Base-by-base conservation (phyloP, 352 stramenopile species). In the Phytophthora sojae region DNA sequence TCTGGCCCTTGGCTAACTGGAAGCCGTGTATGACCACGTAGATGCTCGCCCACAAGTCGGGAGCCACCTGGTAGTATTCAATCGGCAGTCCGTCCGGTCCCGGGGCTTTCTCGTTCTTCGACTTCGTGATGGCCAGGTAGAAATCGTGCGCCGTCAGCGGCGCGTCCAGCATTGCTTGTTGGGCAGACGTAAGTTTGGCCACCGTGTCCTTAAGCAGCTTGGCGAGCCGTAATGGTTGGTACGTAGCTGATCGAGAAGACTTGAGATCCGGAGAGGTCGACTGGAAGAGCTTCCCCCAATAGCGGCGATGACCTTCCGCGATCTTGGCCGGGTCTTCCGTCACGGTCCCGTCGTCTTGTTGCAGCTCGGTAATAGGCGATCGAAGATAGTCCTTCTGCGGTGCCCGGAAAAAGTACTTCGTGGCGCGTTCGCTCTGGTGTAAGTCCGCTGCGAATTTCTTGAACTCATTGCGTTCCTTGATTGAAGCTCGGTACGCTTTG, bases 381-480 rank as follows among this genome's bases (percentile, higher is more conserved):
- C 19, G 42, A 1, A 70, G 23, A 11, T 42, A 67, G 25, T 67
- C 56, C 26, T 60, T 54, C 53, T 70, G 29, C 3, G 67, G 61
- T 0, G 61, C 26, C 6, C 61, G 49, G 19, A 64, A 75, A 45
- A 75, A 67, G 12, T 70, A 12, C 0, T 19, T 67, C 3, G 57
- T 65, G 1, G 61, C 9, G 0, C 62, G 61, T 21, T 75, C 57
- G 21, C 50, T 68, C 0, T 59, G 26, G 9, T 64, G 61, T 44
- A 67, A 39, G 39, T 71, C 68, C 0, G 56, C 60, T 8, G 61
- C 57, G 61, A 71, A 61, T 21, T 67, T 71, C 51, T 67, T 67
- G 14, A 14, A 42, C 49, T 70, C 21, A 8, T 64, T 69, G 0
- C 60, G 39, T 6, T 56, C 29, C 30, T 75, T 50, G 17, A 71